Evolutionary conservation across 1,284 basidiomycete species (phyloP).

Genomic region (Chalciporus sp.): DNA sequence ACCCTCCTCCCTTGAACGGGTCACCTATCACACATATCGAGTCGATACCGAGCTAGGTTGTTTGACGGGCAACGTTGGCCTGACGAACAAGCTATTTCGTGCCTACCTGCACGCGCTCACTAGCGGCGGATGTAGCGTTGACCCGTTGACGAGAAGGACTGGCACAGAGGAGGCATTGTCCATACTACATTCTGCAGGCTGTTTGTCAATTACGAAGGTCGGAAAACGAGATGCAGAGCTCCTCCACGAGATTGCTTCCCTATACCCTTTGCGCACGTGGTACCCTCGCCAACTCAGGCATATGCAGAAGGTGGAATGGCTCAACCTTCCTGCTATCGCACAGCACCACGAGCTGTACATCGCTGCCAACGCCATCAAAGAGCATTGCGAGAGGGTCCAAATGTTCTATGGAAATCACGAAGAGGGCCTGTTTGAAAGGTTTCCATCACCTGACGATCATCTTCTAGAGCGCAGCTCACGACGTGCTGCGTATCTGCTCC

Average conservation of each 20-base stretch:
- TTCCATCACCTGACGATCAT: constrained; percentile 9
- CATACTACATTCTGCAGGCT: constrained; percentile 40
- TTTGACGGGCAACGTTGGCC: constrained; percentile 35
- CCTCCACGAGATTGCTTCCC: constrained; percentile 35
- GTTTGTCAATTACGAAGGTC: constrained; percentile 42
- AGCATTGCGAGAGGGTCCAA: constrained; percentile 26
- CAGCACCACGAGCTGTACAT: constrained; percentile 39
- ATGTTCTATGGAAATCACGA: constrained; percentile 5
- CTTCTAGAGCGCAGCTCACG: constrained; percentile 19
- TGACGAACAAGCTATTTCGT: constrained; percentile 41
- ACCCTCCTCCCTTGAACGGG: background rate
- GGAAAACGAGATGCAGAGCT: constrained; percentile 31
- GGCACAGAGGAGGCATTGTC: constrained; percentile 49
- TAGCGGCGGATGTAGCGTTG: constrained; percentile 40
- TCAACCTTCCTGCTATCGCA: constrained; percentile 15
- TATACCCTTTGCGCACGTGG: constrained; percentile 40
- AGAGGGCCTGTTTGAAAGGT: background rate
- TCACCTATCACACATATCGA: constrained; percentile 40
- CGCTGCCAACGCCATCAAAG: constrained; percentile 31
- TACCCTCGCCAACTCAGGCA: constrained; percentile 40
- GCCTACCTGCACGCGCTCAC: constrained; percentile 50
- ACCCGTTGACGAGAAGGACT: constrained; percentile 46
- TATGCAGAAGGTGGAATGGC: constrained; percentile 40
- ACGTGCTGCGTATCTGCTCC: constrained; percentile 12
- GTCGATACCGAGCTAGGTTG: constrained; percentile 42